phyloP scores from a whole-genome alignment of 129 eudicot species.

The Apium graveolens region DNA sequence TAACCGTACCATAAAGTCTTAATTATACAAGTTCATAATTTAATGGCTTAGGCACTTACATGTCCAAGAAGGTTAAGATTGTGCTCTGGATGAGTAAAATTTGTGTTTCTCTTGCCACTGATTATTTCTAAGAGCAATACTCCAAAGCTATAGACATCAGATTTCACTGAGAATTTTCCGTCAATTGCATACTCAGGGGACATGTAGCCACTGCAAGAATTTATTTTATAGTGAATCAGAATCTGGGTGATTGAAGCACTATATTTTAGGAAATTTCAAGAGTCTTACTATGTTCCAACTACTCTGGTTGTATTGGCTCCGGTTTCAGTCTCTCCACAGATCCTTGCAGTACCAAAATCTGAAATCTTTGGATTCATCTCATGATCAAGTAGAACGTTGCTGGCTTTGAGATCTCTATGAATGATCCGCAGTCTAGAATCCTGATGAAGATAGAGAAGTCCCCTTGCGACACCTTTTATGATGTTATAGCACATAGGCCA shows the following conservation, averaged over 20 bases:
- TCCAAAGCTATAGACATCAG: slow-evolving; percentile 31
- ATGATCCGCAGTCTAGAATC: slow-evolving; percentile 28
- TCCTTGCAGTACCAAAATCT: slow-evolving; percentile 34
- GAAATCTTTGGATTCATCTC: slow-evolving; percentile 34
- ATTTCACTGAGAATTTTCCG: slow-evolving; percentile 20
- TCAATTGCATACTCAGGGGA: slow-evolving; percentile 30
- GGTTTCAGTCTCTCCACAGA: slow-evolving; percentile 19
- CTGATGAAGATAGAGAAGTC: slow-evolving; percentile 30
- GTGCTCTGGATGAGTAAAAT: slow-evolving; percentile 37
- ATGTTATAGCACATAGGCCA: slow-evolving; percentile 18
- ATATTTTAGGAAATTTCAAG: background rate
- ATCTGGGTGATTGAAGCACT: background rate
- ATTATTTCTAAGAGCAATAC: slow-evolving; percentile 37
- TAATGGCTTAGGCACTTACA: slow-evolving; percentile 16
- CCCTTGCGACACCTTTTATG: slow-evolving; percentile 13
- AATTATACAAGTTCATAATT: background rate
- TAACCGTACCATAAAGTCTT: background rate
- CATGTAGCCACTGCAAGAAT: slow-evolving; percentile 18
- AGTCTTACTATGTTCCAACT: slow-evolving; percentile 21
- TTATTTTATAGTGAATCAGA: background rate
- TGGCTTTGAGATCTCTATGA: slow-evolving; percentile 34
- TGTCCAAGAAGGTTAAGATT: slow-evolving; percentile 44
- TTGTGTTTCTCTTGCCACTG: slow-evolving; percentile 32
- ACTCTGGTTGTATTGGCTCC: slow-evolving; percentile 25
- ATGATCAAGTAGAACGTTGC: slow-evolving; percentile 26